Percentiles rank a stretch among this genome's conserved stretches.
Conservation (phyloP, 2,329 filamentous ascomycete species). For the Alternaria gaisen region DNA sequence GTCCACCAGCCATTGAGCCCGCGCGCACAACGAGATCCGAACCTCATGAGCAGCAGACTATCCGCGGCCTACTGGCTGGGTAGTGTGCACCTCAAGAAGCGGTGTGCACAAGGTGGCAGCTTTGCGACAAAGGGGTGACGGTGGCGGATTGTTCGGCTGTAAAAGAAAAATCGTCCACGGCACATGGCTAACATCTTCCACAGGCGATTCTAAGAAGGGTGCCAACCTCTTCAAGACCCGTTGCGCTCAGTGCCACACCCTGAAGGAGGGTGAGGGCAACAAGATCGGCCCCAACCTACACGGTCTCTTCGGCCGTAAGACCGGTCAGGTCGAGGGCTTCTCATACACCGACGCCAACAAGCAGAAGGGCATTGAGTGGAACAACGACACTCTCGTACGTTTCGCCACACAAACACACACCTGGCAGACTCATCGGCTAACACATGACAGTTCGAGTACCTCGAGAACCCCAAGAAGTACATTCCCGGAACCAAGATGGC, state of each 20-base stretch:
- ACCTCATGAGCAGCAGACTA: slow-evolving; percentile 12
- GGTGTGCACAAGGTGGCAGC: slow-evolving; percentile 26
- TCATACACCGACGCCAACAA: slow-evolving; percentile 99
- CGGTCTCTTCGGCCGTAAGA: slow-evolving; percentile 97
- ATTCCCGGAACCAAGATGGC: slow-evolving; percentile 99
- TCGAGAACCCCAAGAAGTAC: slow-evolving; percentile 99
- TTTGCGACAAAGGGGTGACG: slow-evolving; percentile 39
- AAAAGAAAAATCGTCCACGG: slow-evolving; percentile 13
- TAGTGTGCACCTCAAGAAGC: slow-evolving; percentile 18
- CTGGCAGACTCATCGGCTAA: slow-evolving; percentile 18
- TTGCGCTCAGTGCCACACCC: slow-evolving; percentile 98
- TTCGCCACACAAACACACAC: neutral
- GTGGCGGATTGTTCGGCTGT: slow-evolving; percentile 23
- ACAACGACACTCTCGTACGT: slow-evolving; percentile 81
- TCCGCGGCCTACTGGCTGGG: neutral
- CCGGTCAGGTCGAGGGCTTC: slow-evolving; percentile 89
- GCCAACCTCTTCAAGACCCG: slow-evolving; percentile 99
- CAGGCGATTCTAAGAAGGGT: slow-evolving; percentile 95
- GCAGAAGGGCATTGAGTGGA: slow-evolving; percentile 90
- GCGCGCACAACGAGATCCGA: slow-evolving; percentile 24
- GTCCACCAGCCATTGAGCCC: slow-evolving; percentile 36
- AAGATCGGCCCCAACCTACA: slow-evolving; percentile 97
- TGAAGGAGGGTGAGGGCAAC: slow-evolving; percentile 89
- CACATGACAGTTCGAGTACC: slow-evolving; percentile 81
- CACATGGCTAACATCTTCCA: slow-evolving; percentile 33